Evolutionary conservation across 1,284 basidiomycete species (phyloP).

Genomic region (Abortiporus biennis): DNA sequence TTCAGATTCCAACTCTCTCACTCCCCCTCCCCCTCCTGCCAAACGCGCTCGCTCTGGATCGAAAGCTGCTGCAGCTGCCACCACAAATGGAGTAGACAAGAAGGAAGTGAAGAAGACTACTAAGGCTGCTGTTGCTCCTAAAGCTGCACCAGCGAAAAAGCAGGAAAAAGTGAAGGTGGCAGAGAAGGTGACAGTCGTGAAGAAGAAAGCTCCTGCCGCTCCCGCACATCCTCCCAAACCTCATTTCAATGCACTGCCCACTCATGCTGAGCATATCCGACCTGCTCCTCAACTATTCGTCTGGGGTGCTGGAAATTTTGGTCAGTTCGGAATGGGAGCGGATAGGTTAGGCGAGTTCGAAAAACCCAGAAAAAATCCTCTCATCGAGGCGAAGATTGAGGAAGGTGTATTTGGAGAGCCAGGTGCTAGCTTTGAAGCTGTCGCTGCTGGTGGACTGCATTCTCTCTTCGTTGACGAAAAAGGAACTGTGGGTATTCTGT

Average conservation of each 20-base stretch:
- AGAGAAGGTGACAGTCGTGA: constrained; percentile 4
- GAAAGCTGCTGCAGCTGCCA: too few species aligned
- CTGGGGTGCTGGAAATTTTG: constrained; percentile 86
- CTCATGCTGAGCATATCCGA: constrained; percentile 39
- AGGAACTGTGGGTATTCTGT: constrained; percentile 67
- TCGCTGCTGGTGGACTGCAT: constrained; percentile 81
- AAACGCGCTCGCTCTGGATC: constrained; percentile 16
- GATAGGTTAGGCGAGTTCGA: constrained; percentile 62
- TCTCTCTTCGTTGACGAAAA: constrained; percentile 77
- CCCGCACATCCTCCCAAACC: constrained; percentile 15
- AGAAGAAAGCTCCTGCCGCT: constrained; percentile 13
- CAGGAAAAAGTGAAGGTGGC: neutral
- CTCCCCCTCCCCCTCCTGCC: constrained; percentile 15
- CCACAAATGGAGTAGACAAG: constrained; percentile 10
- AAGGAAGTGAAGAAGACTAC: constrained; percentile 4
- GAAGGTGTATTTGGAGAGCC: constrained; percentile 59
- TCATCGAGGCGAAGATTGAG: constrained; percentile 61
- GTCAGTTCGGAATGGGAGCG: constrained; percentile 81
- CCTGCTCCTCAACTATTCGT: constrained; percentile 65
- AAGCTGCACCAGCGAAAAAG: constrained; percentile 2
- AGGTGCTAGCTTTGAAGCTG: constrained; percentile 69
- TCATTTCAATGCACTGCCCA: constrained; percentile 51
- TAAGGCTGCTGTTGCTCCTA: neutral
- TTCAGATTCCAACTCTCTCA: too few species aligned
- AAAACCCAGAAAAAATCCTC: constrained; percentile 62